phyloP scores from a whole-genome alignment of 2,329 filamentous ascomycete genomes.

The Saccharata proteae region DNA sequence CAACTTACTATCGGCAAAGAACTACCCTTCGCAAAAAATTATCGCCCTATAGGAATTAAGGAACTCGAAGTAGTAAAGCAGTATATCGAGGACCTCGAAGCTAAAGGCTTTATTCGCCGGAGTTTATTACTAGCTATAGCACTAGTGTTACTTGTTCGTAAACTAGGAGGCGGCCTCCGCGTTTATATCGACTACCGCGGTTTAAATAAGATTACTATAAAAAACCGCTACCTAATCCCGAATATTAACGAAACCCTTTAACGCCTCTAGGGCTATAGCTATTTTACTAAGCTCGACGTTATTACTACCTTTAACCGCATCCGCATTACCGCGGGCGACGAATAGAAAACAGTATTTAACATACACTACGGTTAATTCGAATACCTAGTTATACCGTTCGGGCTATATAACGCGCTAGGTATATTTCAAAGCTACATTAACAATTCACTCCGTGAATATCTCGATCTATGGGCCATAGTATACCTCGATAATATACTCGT shows the following conservation, averaged over 20 bases:
- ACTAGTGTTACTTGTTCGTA: neutral
- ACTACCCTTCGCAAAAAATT: too few species aligned
- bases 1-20: too few species aligned
- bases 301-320: neutral
- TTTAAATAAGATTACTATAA: neutral
- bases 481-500: conserved; percentile 4
- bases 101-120: neutral
- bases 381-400: conserved; percentile 15
- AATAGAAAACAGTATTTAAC: conserved; percentile 10
- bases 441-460: conserved; percentile 1
- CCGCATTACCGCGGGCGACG: neutral
- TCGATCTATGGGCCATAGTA: conserved; percentile 2
- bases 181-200: neutral
- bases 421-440: conserved; percentile 14
- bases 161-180: neutral
- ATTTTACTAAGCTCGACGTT: conserved; percentile 1
- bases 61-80: neutral
- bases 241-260: neutral
- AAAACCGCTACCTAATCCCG: neutral
- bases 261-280: neutral
- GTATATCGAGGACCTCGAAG: neutral
- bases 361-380: conserved; percentile 14
- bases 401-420: conserved; percentile 13
- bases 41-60: neutral
- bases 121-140: neutral